phyloP scores from a whole-genome alignment of 768 basidiomycete species.

The Vishniacozyma victoriae region DNA sequence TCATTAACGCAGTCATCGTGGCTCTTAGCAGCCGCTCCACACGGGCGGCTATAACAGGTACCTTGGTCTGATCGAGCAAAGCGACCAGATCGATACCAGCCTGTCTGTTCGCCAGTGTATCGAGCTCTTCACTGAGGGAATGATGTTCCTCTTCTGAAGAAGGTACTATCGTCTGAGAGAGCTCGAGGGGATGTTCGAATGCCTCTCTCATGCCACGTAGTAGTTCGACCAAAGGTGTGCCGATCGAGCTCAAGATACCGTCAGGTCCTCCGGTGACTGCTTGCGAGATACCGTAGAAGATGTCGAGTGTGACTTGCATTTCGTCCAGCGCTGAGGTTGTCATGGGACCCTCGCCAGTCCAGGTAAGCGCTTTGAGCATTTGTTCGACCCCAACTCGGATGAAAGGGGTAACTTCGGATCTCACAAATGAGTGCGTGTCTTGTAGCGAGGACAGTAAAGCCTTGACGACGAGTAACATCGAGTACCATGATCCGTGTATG shows the following conservation, averaged over 20 bases:
- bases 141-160: conserved; percentile 68
- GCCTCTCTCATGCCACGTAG: conserved; percentile 86
- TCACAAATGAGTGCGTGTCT: conserved; percentile 61
- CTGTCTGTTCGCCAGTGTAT: conserved; percentile 35
- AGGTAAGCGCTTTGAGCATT: conserved; percentile 66
- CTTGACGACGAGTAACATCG: conserved; percentile 73
- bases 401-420: conserved; percentile 76
- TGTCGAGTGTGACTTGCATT: conserved; percentile 67
- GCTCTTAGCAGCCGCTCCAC: conserved; percentile 67
- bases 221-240: conserved; percentile 62
- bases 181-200: conserved; percentile 81
- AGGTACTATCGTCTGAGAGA: conserved; percentile 74
- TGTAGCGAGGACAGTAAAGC: conserved; percentile 63
- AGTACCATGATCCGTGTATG: conserved; percentile 73
- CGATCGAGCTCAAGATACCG: conserved; percentile 66
- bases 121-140: conserved; percentile 55
- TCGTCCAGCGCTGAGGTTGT: conserved; percentile 73
- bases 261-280: conserved; percentile 51
- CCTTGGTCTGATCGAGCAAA: conserved; percentile 60
- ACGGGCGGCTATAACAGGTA: conserved; percentile 66
- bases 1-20: conserved; percentile 63
- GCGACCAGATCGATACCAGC: too few relatives aligned
- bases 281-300: conserved; percentile 70
- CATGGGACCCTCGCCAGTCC: conserved; percentile 75
- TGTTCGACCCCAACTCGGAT: conserved; percentile 79